Conservation (phyloP, 192 early-diverging fungal species). For the Coemansia sp. region DNA sequence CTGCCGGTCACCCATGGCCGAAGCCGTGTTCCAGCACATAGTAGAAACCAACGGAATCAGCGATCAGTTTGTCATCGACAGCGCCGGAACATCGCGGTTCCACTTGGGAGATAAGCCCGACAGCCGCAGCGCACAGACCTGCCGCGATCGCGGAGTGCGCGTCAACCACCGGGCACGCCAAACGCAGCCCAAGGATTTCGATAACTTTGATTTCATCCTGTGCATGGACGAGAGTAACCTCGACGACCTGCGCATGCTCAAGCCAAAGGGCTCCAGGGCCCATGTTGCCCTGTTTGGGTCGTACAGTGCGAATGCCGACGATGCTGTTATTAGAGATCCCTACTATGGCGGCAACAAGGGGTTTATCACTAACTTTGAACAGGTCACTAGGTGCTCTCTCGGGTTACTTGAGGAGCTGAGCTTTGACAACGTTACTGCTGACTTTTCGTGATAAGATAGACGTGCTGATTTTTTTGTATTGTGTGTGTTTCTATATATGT, state of each 20-base stretch:
- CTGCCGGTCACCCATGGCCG: slow-evolving; percentile 91
- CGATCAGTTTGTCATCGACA: slow-evolving; percentile 74
- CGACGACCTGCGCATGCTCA: slow-evolving; percentile 54
- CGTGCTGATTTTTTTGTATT: neutral
- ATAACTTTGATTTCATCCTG: slow-evolving; percentile 79
- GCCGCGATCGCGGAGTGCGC: slow-evolving; percentile 68
- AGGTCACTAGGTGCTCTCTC: slow-evolving; percentile 45
- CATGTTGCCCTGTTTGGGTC: slow-evolving; percentile 44
- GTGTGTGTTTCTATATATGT: neutral
- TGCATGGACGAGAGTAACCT: slow-evolving; percentile 91
- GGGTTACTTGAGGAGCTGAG: slow-evolving; percentile 41
- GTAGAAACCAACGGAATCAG: slow-evolving; percentile 62
- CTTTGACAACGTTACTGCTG: slow-evolving; percentile 7
- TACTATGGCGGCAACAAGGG: slow-evolving; percentile 54
- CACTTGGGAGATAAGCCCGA: slow-evolving; percentile 79
- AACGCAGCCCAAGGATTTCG: slow-evolving; percentile 65
- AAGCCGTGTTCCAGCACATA: slow-evolving; percentile 83
- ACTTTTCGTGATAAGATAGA: neutral
- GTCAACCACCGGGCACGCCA: slow-evolving; percentile 76
- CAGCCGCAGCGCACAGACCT: slow-evolving; percentile 64
- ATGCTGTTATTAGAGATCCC: slow-evolving; percentile 46
- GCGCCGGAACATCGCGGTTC: slow-evolving; percentile 81
- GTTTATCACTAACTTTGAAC: slow-evolving; percentile 47
- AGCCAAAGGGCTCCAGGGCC: slow-evolving; percentile 46
- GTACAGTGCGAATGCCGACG: slow-evolving; percentile 18